These are phyloP conservation scores for Heliocybe sulcata DNA, from an alignment of 1,284 basidiomycete species.

Conservation along the genomic window DNA sequence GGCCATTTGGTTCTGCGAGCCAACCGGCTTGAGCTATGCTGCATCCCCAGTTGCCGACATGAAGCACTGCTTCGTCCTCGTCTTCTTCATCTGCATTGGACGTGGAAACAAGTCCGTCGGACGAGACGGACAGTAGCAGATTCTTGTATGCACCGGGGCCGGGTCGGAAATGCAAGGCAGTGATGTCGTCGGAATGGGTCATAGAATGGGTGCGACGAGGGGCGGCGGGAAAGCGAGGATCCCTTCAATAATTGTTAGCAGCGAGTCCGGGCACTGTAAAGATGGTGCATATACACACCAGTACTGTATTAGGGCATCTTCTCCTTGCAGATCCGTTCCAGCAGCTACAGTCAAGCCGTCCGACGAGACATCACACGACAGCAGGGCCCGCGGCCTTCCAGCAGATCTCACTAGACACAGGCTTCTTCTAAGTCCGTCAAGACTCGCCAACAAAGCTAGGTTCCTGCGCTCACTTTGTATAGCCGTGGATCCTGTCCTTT, in stretches of 20 bases:
- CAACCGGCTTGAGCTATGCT: conserved; percentile 72
- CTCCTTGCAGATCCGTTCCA: conserved; percentile 61
- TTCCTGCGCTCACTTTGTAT: conserved; percentile 48
- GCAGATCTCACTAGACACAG: conserved; percentile 35
- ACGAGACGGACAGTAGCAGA: conserved; percentile 58
- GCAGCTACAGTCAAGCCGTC: conserved; percentile 63
- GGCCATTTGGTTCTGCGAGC: conserved; percentile 22
- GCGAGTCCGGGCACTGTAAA: conserved; percentile 1
- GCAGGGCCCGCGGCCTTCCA: conserved; percentile 36
- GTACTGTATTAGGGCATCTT: conserved; percentile 66
- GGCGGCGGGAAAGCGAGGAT: conserved; percentile 42
- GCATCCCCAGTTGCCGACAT: conserved; percentile 70
- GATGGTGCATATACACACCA: conserved; percentile 38
- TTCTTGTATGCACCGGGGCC: conserved; percentile 13
- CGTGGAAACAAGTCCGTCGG: conserved; percentile 64
- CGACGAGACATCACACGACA: conserved; percentile 62
- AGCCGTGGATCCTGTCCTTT: conserved; percentile 41
- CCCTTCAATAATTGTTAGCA: conserved; percentile 33
- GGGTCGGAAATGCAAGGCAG: conserved; percentile 48
- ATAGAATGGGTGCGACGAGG: conserved; percentile 46
- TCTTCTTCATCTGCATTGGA: conserved; percentile 63
- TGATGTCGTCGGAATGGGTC: conserved; percentile 77
- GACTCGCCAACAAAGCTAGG: conserved; percentile 11
- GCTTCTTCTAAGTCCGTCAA: conserved; percentile 36
- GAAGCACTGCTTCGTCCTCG: conserved; percentile 66